Conservation (phyloP, 2,329 filamentous ascomycete genomes). For the Alternaria sp. region DNA sequence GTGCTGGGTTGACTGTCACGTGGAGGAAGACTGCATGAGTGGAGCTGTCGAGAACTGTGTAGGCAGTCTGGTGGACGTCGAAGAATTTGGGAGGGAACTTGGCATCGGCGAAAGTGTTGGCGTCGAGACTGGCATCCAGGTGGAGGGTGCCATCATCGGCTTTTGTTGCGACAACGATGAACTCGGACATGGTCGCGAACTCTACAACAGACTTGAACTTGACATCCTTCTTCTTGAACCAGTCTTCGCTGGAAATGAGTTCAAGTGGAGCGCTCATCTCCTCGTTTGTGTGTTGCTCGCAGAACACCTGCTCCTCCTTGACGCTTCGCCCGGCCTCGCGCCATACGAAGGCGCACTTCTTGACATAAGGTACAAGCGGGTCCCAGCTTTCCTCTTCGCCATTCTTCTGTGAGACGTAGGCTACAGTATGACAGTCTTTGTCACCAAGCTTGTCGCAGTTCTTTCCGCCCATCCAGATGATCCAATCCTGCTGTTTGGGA, state of each 20-base stretch:
- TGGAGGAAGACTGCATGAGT: constrained; percentile 95
- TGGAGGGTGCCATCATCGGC: constrained; percentile 71
- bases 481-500: constrained; percentile 78
- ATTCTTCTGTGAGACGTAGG: constrained; percentile 79
- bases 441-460: constrained; percentile 66
- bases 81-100: constrained; percentile 86
- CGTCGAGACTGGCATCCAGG: constrained; percentile 85
- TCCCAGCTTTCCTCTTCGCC: constrained; percentile 72
- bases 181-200: constrained; percentile 96
- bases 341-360: constrained; percentile 88
- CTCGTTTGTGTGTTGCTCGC: constrained; percentile 68
- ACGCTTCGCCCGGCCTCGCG: constrained; percentile 59
- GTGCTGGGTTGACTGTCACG: constrained; percentile 74
- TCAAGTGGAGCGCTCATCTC: constrained; percentile 68
- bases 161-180: constrained; percentile 84
- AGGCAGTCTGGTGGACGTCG: constrained; percentile 77
- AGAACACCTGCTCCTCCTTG: constrained; percentile 69
- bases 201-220: constrained; percentile 75
- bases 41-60: constrained; percentile 93
- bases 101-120: constrained; percentile 78
- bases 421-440: constrained; percentile 70
- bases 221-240: constrained; percentile 70
- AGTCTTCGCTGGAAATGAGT: constrained; percentile 79
- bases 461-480: constrained; percentile 82
- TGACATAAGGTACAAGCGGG: constrained; percentile 73